These are phyloP conservation scores for Atractiella rhizophila DNA, from an alignment of 768 basidiomycete genomes.

Conservation along the genomic window DNA sequence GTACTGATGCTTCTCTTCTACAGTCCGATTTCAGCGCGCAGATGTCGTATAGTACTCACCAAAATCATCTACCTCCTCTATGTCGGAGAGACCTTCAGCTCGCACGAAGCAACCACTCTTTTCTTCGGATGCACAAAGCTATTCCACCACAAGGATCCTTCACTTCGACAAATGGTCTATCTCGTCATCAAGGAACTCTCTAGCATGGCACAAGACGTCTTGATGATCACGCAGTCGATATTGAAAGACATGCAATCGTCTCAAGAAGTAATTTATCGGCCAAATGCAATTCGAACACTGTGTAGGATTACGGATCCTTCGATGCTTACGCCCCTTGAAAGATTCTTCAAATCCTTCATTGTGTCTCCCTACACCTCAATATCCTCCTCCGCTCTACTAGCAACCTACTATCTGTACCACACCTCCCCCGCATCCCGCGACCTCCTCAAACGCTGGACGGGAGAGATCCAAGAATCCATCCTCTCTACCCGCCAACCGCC, in stretches of 20 bases:
- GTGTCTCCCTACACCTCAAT: constrained; percentile 90
- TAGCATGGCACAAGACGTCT: constrained; percentile 86
- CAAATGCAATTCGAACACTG: constrained; percentile 86
- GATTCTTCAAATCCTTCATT: constrained; percentile 97
- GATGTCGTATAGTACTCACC: constrained; percentile 85
- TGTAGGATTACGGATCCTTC: constrained; percentile 91
- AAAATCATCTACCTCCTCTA: constrained; percentile 90
- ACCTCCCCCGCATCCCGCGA: constrained; percentile 79
- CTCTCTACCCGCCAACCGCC: constrained; percentile 50
- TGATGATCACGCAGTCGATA: constrained; percentile 97
- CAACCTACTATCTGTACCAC: constrained; percentile 71
- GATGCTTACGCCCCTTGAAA: constrained; percentile 95
- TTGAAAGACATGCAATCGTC: constrained; percentile 99
- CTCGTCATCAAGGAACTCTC: constrained; percentile 94
- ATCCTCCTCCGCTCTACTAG: constrained; percentile 83
- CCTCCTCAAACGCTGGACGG: constrained; percentile 97
- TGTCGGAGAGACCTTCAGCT: constrained; percentile 76
- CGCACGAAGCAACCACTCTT: constrained; percentile 86
- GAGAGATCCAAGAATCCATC: constrained; percentile 90
- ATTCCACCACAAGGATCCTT: constrained; percentile 96
- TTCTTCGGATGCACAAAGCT: constrained; percentile 98
- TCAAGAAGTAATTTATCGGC: constrained; percentile 90
- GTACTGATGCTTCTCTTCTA: too few species aligned
- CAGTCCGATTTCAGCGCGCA: too few species aligned
- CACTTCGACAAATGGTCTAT: constrained; percentile 91